Evolutionary conservation across 1,284 basidiomycete species (phyloP), one percentile per base, ranked within the genome.

Genomic region (Cryptococcus depauperatus): DNA sequence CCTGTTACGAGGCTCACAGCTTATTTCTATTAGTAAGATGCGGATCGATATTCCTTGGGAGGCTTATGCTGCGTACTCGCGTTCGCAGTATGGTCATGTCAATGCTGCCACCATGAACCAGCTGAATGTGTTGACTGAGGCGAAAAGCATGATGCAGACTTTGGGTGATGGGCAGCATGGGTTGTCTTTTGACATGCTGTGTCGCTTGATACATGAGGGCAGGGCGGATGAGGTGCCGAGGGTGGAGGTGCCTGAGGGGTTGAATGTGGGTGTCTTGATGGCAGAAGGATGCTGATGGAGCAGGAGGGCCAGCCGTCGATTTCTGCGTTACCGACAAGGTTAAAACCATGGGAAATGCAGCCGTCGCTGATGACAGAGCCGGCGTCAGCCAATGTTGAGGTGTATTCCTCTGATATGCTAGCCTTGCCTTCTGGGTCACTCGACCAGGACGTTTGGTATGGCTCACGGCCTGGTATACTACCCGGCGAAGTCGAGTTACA

Each of bases 141-240:
- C 59, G 9, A 41, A 50, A 42, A 27, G 46, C 26, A 59, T 61
- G 58, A 57, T 56, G 51, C 21, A 34, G 16, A 34, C 43, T 8
- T 39, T 19, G 16, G 32, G 45, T 25, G 30, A 33, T 22, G 46
- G 13, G 37, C 29, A 39, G 32, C 21, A 38, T 8, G 54, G 55
- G 11, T 44, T 62, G 53, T 57, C 50, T 16, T 62, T 62, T 40
- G 51, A 47, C 8, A 55, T 51, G 44, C 40, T 62, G 1, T 46
- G 34, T 16, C 11, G 47, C 23, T 48, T 68, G 35, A 64, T 68
- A 21, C 46, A 52, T 16, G 57, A 59, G 19, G 63, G 63, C 0
- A 48, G 58, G 37, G 62, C 61, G 19, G 51, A 42, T 21, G 59
- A 66, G 41, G 52, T 68, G 7, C 47, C 47, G 14, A 57, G 50